Base-by-base conservation (phyloP, 768 basidiomycete species). In the Sarcodon sp. region DNA sequence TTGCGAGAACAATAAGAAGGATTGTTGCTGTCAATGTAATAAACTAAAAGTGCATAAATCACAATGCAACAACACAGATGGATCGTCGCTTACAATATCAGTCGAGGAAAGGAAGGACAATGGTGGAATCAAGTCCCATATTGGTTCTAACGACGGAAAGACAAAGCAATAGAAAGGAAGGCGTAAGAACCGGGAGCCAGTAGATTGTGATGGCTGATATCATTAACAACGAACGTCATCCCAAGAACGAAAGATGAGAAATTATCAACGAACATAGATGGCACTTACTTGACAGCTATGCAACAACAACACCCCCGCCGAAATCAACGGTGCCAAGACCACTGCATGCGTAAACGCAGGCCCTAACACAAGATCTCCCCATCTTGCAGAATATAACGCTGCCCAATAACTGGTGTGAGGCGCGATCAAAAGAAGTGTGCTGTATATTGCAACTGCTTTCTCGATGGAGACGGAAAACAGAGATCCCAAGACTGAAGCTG, bases 341-440 rank as follows among this genome's bases (percentile, higher is more conserved):
- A 59, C 45, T 7, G 65, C 55, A 63, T 88, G 86, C 2, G 80
- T 74, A 6, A 74, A 52, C 12, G 76, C 67, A 9, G 85, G 73
- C 0, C 85, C 85, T 55, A 69, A 62, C 11, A 78, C 50, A 11
- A 79, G 72, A 52, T 75, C 68, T 21, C 64, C 66, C 54, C 63
- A 60, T 53, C 80, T 71, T 32, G 76, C 73, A 8, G 80, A 78
- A 64, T 69, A 72, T 18, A 75, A 71, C 33, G 78, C 73, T 16
- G 75, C 63, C 76, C 77, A 85, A 55, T 86, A 84, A 5, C 76
- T 75, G n/a, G 77, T 69, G 54, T 76, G 72, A 1, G 87, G 80
- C 15, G 75, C 59, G 32, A 56, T 59, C 50, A 67, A 63, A 0
- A 76, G 66, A 16, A 69, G 62, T 18, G 70, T 46, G 15, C 69